Percentiles rank a stretch among this genome's conserved stretches.
Evolutionary conservation across 495 filamentous ascomycete genomes (phyloP).

Genomic region (Aspergillus cavernicola): DNA sequence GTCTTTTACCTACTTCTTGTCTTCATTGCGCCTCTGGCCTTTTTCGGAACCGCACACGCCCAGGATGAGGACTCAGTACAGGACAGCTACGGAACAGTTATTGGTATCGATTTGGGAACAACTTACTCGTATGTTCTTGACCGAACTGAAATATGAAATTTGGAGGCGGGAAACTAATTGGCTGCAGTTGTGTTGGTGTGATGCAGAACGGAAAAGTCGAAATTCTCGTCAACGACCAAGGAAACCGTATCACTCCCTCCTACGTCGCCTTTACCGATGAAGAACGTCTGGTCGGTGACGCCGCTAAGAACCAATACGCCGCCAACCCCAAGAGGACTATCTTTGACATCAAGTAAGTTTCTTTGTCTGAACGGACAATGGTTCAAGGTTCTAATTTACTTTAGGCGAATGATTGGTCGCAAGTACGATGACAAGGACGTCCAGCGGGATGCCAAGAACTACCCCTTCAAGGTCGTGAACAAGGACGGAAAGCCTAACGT

Average conservation of each 20-base stretch:
- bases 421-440: conserved; percentile 85
- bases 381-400: conserved; percentile 18
- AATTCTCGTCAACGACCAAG: conserved; percentile 94
- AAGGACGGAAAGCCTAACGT: conserved; percentile 81
- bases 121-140: conserved; percentile 71
- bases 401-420: conserved; percentile 82
- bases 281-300: conserved; percentile 95
- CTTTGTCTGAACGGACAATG: not conserved
- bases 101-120: conserved; percentile 98
- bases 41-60: conserved; percentile 71
- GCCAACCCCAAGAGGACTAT: conserved; percentile 85
- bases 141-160: not conserved
- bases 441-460: conserved; percentile 82
- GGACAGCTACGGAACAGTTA: conserved; percentile 81
- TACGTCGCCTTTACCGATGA: conserved; percentile 99
- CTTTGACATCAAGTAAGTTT: conserved; percentile 86
- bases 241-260: conserved; percentile 97
- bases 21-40: conserved; percentile 69
- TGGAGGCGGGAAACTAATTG: conserved; percentile 2
- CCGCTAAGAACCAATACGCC: conserved; percentile 98
- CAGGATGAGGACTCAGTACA: conserved; percentile 66
- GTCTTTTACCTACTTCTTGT: conserved; percentile 81
- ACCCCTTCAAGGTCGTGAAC: conserved; percentile 81
- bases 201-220: conserved; percentile 99
- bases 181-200: conserved; percentile 78